These are phyloP conservation scores for Anisodus acutangulus DNA, from an alignment of 257 asterid genomes.

Conservation along the genomic window DNA sequence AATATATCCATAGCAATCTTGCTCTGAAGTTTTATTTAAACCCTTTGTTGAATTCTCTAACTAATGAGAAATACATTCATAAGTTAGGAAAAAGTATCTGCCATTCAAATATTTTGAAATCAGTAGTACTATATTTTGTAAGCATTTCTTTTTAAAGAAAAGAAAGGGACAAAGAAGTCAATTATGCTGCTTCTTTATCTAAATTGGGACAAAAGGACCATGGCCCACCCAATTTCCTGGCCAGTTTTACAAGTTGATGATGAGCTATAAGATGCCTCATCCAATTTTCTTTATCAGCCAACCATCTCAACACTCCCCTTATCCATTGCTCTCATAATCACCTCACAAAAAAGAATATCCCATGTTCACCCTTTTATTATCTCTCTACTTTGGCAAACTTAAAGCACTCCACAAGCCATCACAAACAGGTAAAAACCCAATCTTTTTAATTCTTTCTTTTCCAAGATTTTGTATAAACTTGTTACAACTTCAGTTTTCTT, in stretches of 20 bases:
- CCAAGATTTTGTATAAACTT: not conserved
- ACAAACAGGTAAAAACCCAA: constrained; percentile 37
- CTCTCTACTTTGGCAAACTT: constrained; percentile 42
- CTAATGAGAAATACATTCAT: not conserved
- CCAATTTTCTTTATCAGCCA: constrained; percentile 56
- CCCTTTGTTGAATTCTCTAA: too few species aligned
- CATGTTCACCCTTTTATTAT: constrained; percentile 45
- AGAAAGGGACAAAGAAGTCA: constrained; percentile 17
- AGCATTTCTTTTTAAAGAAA: not conserved
- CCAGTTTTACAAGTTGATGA: constrained; percentile 35
- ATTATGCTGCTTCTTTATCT: not conserved
- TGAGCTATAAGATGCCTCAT: constrained; percentile 38
- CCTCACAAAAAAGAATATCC: constrained; percentile 42
- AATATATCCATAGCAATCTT: not conserved
- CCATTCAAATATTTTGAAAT: not conserved
- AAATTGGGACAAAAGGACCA: not conserved
- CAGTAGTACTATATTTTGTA: not conserved
- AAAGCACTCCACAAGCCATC: constrained; percentile 36
- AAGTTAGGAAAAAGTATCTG: not conserved
- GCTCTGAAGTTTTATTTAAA: not conserved
- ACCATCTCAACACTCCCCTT: constrained; percentile 64
- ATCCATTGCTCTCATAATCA: constrained; percentile 53
- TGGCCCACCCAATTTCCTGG: constrained; percentile 35
- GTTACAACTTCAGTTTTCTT: constrained; percentile 20
- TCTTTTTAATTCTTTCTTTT: not conserved